A percentile compares a stretch with the other conserved stretches of the same genome.
Evolutionary conservation across 75 land plant genomes (phyloP).

Genomic region (Cunninghamia lanceolata): DNA sequence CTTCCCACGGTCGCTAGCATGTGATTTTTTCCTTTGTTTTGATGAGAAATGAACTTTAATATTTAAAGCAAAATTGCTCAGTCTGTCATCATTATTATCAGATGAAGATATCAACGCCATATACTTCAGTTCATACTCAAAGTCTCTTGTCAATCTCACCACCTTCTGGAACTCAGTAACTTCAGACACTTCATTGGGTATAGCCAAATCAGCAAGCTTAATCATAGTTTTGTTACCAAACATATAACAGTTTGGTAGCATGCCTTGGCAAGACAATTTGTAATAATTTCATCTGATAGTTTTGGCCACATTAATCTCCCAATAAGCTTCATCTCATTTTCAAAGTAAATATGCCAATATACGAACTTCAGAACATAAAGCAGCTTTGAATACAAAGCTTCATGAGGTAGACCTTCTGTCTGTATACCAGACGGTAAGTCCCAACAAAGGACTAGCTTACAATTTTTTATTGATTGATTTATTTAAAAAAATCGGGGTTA

Average conservation of each 20-base stretch:
- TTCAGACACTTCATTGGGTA: constrained; percentile 76
- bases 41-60: too few species aligned
- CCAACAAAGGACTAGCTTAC: too few species aligned
- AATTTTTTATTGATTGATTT: too few species aligned
- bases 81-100: constrained; percentile 50
- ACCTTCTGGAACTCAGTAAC: constrained; percentile 66
- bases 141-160: constrained; percentile 52
- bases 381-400: constrained; percentile 49
- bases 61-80: constrained; percentile 57
- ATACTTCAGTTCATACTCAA: constrained; percentile 64
- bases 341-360: constrained; percentile 38
- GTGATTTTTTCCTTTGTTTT: too few species aligned
- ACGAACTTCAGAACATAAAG: constrained; percentile 59
- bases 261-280: constrained; percentile 77
- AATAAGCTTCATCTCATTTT: constrained; percentile 64
- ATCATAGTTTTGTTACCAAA: not conserved
- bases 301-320: constrained; percentile 85
- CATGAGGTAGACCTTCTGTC: constrained; percentile 23
- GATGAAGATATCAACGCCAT: constrained; percentile 54
- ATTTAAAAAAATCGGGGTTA: too few species aligned
- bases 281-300: constrained; percentile 69
- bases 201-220: constrained; percentile 32
- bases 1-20: too few species aligned
- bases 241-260: constrained; percentile 5
- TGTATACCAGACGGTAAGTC: too few species aligned